These are phyloP conservation scores for Fusarium burgessii DNA, from an alignment of 2,329 filamentous ascomycete genomes.

Conservation along the genomic window DNA sequence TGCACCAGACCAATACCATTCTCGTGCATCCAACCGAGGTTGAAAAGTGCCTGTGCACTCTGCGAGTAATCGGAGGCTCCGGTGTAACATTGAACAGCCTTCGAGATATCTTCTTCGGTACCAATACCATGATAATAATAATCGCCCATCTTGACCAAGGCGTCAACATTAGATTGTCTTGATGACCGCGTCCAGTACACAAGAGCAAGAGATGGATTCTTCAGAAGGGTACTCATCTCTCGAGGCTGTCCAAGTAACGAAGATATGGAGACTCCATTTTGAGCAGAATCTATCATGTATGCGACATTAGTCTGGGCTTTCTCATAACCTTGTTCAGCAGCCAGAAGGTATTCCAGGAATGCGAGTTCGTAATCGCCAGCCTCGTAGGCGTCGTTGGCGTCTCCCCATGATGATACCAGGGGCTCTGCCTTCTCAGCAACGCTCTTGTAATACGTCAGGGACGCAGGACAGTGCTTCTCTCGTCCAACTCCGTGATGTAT, in stretches of 20 bases:
- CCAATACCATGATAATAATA: constrained; percentile 92
- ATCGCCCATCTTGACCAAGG: constrained; percentile 97
- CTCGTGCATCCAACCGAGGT: constrained; percentile 99
- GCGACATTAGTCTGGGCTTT: constrained; percentile 90
- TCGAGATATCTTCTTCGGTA: constrained; percentile 76
- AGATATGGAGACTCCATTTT: constrained; percentile 57
- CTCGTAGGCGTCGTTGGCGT: constrained; percentile 86
- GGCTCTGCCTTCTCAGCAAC: constrained; percentile 80
- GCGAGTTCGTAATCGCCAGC: constrained; percentile 83
- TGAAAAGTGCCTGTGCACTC: constrained; percentile 95
- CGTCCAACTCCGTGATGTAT: constrained; percentile 82
- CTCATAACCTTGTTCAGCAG: constrained; percentile 93
- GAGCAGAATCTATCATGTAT: constrained; percentile 82
- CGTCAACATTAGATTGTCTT: constrained; percentile 92
- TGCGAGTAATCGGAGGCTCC: constrained; percentile 91
- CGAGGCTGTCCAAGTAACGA: constrained; percentile 62
- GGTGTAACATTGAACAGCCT: constrained; percentile 92
- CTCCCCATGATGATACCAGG: constrained; percentile 80
- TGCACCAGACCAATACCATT: constrained; percentile 93
- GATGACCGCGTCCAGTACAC: constrained; percentile 97
- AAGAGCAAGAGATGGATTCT: constrained; percentile 74
- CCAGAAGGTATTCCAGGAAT: constrained; percentile 84
- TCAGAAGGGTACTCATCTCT: constrained; percentile 55
- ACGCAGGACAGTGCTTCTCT: constrained; percentile 81
- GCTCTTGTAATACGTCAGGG: constrained; percentile 84